Conservation (phyloP, 345 rosid genomes). For the Microthlaspi erraticum region DNA sequence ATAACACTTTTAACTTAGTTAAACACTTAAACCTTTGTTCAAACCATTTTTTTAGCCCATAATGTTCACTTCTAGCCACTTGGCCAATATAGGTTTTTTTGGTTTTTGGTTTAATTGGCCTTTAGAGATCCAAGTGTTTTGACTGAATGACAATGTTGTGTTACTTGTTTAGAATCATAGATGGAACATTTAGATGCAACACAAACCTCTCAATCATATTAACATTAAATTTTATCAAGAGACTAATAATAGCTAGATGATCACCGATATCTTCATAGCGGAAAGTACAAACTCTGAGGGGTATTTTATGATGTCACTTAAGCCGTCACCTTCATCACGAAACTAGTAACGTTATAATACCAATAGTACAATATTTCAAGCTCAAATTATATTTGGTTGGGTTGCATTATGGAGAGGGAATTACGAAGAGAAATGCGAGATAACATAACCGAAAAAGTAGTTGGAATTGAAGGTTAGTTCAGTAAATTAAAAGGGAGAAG, state of each 20-base stretch:
- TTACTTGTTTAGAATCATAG: too few species aligned
- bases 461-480: constrained; percentile 44
- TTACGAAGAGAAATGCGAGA: constrained; percentile 10
- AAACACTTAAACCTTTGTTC: not conserved
- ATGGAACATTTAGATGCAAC: too few species aligned
- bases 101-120: too few species aligned
- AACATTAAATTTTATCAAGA: not conserved
- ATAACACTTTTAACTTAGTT: not conserved
- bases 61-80: not conserved
- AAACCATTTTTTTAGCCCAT: not conserved
- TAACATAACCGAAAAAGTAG: constrained; percentile 41
- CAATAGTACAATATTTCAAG: constrained; percentile 19
- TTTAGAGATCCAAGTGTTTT: too few species aligned
- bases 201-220: too few species aligned
- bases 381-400: constrained; percentile 1
- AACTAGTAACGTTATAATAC: constrained; percentile 8
- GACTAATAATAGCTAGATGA: not conserved
- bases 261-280: not conserved
- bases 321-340: constrained; percentile 13
- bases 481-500: constrained; percentile 31
- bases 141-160: too few species aligned
- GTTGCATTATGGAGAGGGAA: constrained; percentile 6
- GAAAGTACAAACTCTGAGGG: not conserved
- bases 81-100: not conserved
- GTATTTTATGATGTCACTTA: constrained; percentile 16